phyloP scores from a whole-genome alignment of 164 flowering plant species.

The Echeveria elegans region DNA sequence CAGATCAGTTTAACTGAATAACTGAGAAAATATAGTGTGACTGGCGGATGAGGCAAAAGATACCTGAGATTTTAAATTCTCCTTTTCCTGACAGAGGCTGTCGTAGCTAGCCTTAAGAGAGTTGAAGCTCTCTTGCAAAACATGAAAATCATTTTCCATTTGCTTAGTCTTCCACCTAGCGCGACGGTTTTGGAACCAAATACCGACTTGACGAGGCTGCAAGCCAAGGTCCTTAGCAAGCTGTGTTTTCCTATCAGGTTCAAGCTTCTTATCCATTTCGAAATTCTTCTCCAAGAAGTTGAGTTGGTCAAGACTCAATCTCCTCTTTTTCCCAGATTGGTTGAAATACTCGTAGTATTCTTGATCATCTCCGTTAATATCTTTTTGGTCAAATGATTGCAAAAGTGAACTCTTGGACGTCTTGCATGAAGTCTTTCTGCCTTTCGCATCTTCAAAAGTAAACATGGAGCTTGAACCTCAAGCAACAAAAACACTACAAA shows the following conservation, averaged over 20 bases:
- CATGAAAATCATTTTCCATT: constrained; percentile 38
- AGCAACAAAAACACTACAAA: constrained; percentile 6
- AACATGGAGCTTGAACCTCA: constrained; percentile 63
- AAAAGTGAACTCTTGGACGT: constrained; percentile 29
- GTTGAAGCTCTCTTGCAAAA: constrained; percentile 27
- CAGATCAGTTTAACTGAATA: neutral
- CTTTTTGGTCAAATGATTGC: constrained; percentile 41
- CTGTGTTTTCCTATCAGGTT: constrained; percentile 67
- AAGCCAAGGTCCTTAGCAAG: constrained; percentile 67
- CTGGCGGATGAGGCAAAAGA: neutral
- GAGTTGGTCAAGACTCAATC: constrained; percentile 52
- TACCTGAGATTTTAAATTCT: constrained; percentile 55
- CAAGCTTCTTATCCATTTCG: constrained; percentile 81
- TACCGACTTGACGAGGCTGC: constrained; percentile 72
- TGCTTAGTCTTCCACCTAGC: constrained; percentile 46
- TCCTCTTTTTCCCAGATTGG: constrained; percentile 72
- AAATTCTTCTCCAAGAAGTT: constrained; percentile 62
- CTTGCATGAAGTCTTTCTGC: constrained; percentile 20
- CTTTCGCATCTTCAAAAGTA: constrained; percentile 35
- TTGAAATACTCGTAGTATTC: constrained; percentile 50
- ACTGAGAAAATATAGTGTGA: too few species aligned
- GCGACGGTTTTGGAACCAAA: constrained; percentile 54
- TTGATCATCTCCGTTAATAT: constrained; percentile 39
- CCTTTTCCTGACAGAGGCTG: constrained; percentile 49
- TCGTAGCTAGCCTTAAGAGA: constrained; percentile 55